Conservation (phyloP, 768 basidiomycete genomes). For the Mycena metata region DNA sequence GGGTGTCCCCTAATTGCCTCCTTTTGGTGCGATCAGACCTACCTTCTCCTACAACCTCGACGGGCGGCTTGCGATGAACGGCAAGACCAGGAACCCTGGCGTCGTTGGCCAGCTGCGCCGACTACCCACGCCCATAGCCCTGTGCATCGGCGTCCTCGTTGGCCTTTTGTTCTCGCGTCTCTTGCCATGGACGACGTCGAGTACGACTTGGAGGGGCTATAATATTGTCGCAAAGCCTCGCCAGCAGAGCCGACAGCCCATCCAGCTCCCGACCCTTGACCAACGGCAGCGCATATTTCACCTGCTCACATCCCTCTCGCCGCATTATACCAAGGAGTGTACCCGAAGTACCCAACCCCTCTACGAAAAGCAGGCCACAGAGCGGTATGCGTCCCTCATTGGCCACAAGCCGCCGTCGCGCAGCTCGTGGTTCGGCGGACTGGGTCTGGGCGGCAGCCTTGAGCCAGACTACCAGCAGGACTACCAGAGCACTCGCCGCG, state of each 20-base stretch:
- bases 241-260: constrained; percentile 69
- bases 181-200: constrained; percentile 60
- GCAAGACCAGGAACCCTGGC: constrained; percentile 30
- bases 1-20: constrained; percentile 1
- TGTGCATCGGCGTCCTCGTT: constrained; percentile 72
- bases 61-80: too few species aligned
- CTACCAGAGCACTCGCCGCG: constrained; percentile 48
- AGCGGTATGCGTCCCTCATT: constrained; percentile 87
- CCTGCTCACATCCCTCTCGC: constrained; percentile 86
- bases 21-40: constrained; percentile 15
- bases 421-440: constrained; percentile 70
- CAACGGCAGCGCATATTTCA: constrained; percentile 91
- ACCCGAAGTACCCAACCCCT: constrained; percentile 86
- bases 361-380: constrained; percentile 86
- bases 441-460: constrained; percentile 56
- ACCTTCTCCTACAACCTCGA: too few species aligned
- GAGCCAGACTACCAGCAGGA: constrained; percentile 56
- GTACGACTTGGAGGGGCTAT: constrained; percentile 67
- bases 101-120: constrained; percentile 53
- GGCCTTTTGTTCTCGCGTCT: constrained; percentile 71
- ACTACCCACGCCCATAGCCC: constrained; percentile 67
- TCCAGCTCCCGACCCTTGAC: constrained; percentile 82
- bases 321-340: constrained; percentile 95
- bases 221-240: constrained; percentile 65
- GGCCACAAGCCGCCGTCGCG: constrained; percentile 77